Percentiles rank a stretch among this genome's conserved stretches.
Evolutionary conservation across 2,329 filamentous ascomycete species (phyloP).

Genomic region (Periconia sp.): DNA sequence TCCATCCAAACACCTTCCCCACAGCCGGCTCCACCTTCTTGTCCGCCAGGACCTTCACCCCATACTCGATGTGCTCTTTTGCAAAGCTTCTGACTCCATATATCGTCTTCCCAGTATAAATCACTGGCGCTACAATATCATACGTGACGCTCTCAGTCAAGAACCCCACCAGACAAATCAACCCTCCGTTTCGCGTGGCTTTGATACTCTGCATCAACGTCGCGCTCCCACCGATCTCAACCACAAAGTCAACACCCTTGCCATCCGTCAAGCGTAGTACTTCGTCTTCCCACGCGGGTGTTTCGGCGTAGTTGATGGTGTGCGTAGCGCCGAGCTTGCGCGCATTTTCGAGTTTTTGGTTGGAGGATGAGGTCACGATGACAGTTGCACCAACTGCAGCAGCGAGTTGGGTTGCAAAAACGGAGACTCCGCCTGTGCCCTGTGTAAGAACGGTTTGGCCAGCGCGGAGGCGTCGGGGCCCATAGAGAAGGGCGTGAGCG

Average conservation of each 20-base stretch:
- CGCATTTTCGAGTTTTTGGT: conserved; percentile 48
- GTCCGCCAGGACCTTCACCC: not conserved
- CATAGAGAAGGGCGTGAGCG: conserved; percentile 11
- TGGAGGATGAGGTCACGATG: conserved; percentile 55
- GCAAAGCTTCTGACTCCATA: not conserved
- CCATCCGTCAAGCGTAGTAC: conserved; percentile 48
- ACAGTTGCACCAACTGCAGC: conserved; percentile 50
- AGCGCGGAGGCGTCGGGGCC: conserved; percentile 1
- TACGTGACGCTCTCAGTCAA: conserved; percentile 7
- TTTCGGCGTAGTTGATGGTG: conserved; percentile 54
- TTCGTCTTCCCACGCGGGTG: conserved; percentile 50
- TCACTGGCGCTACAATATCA: not conserved
- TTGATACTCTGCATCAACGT: conserved; percentile 48
- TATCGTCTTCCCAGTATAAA: not conserved
- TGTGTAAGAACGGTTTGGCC: conserved; percentile 7
- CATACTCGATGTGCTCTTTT: not conserved
- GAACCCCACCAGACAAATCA: conserved; percentile 51
- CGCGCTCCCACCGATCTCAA: conserved; percentile 45
- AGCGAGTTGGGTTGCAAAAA: conserved; percentile 33
- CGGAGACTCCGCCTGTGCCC: conserved; percentile 44
- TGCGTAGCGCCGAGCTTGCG: conserved; percentile 47
- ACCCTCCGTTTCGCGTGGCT: conserved; percentile 47
- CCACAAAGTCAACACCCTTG: conserved; percentile 47
- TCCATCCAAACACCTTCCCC: not conserved
- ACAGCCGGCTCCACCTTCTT: not conserved